Conservation (phyloP, 768 basidiomycete species). For the Crepidotus variabilis region DNA sequence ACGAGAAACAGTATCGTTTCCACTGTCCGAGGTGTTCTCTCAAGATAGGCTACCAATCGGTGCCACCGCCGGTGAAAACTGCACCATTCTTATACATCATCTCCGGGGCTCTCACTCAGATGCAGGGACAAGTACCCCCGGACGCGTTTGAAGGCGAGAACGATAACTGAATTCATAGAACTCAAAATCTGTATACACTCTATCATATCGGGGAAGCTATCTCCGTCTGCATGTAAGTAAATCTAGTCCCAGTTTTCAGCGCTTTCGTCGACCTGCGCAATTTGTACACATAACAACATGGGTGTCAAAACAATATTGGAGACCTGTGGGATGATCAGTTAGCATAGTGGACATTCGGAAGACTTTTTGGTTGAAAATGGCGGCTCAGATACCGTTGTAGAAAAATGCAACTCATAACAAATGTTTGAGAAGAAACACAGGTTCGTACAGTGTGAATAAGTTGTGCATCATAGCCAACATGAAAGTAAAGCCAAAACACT, state of each 20-base stretch:
- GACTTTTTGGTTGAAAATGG: conserved; percentile 6
- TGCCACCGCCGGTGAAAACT: conserved; percentile 71
- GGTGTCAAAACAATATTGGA: neutral
- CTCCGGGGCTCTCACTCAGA: conserved; percentile 78
- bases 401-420: conserved; percentile 47
- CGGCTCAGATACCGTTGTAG: conserved; percentile 88
- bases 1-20: conserved; percentile 75
- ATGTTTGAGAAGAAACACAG: conserved; percentile 31
- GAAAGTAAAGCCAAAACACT: conserved; percentile 13
- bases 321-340: neutral
- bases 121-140: conserved; percentile 81
- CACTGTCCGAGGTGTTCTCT: conserved; percentile 65
- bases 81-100: conserved; percentile 79
- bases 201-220: neutral
- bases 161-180: conserved; percentile 15
- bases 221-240: neutral
- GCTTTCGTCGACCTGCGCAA: no score
- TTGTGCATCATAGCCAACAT: conserved; percentile 47
- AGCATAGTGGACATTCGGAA: neutral
- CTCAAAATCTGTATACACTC: neutral
- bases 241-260: neutral
- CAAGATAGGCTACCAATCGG: conserved; percentile 73
- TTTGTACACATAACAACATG: neutral
- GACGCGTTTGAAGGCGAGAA: conserved; percentile 76
- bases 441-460: conserved; percentile 79